Base-by-base conservation (phyloP, 2,329 filamentous ascomycete genomes). In the Xylariaceae sp. region DNA sequence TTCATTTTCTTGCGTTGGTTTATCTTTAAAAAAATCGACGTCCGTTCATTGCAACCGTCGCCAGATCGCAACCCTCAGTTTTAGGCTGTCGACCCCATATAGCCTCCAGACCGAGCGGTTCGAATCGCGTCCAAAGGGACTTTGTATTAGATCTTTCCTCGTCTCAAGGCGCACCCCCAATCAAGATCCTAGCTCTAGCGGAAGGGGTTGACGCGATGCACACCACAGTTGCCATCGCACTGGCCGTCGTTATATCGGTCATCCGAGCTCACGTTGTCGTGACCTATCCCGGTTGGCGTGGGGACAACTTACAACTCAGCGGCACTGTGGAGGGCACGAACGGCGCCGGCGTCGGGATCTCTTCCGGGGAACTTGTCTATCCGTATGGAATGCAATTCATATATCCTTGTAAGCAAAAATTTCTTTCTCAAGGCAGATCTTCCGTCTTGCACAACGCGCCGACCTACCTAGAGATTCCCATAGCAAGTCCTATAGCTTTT, bases 371-470 rank as follows among this genome's bases (percentile, higher is more conserved):
- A 14, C 21, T 35, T n/a, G 77, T 74, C 5, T 83, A 74, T 53
- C 80, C 82, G 0, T 85, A 79, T 55, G 82, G 82, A 57, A 82
- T 83, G 77, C 76, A 85, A 65, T 86, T 81, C 80, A 76, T 78
- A 59, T 85, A 85, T 67, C 82, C 83, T 59, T 86, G 82, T 85
- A 70, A 58, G 78, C 65, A 19, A 29, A 6, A 16, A 37, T 10
- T 32, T 29, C 37, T n/a, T 39, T 40, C 34, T 37, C 41, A 7
- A 20, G 19, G 21, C 12, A 3, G 8, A 4, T 8, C 29, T 35
- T 17, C 39, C 37, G 40, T 42, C 38, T 36, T 35, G 22, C 16
- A 35, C 16, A 12, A 40, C 20, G n/a, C 22, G 37, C 25, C 38
- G 29, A 14, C 25, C 10, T 33, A 38, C 20, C n/a, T n/a, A 14